Evolutionary conservation across 2,329 filamentous ascomycete species (phyloP), one percentile per base, ranked within the genome.

Genomic region (Colletotrichum aenigma): DNA sequence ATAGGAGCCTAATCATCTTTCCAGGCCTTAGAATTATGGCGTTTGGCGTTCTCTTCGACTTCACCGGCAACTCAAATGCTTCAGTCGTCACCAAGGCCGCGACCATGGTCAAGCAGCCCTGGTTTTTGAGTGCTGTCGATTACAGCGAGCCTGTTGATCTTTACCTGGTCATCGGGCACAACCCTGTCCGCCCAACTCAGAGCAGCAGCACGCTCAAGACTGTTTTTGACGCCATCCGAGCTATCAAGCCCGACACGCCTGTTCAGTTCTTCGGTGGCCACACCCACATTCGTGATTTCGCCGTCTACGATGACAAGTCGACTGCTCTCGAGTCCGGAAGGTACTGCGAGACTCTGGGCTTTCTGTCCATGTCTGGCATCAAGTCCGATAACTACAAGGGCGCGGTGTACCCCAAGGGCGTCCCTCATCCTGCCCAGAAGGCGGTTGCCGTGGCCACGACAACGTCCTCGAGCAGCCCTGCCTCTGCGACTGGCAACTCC

Each of bases 311-410:
- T 79, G 87, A 90, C 71, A 88, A 88, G 78, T 89, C 90, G 7
- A 91, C 92, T 6, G 91, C 88, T 1, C 85, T 94, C 10, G 92
- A 93, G 78, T 91, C 91, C 4, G 92, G 91, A 7, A 88, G 91
- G 68, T 94, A 93, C 82, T 94, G 92, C 80, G 92, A 94, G 83
- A 94, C 92, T 3, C 85, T 94, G 1, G 92, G 92, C 28, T 94
- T 91, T 90, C 81, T 93, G 26, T 89, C 91, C n/a, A 89, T 94
- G 84, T 89, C 88, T 66, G 92, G 92, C 18, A 89, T 94, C 78
- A 81, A 88, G 68, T 85, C 83, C 1, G 82, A 81, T 38, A 87
- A 86, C 68, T 87, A 80, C 77, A 79, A 77, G 7, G 85, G 86
- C 10, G 78, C 81, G 34, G 66, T 78, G 16, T 84, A 84, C 18